phyloP scores from a whole-genome alignment of 306 rosid species.

The Cicer yamashitae region DNA sequence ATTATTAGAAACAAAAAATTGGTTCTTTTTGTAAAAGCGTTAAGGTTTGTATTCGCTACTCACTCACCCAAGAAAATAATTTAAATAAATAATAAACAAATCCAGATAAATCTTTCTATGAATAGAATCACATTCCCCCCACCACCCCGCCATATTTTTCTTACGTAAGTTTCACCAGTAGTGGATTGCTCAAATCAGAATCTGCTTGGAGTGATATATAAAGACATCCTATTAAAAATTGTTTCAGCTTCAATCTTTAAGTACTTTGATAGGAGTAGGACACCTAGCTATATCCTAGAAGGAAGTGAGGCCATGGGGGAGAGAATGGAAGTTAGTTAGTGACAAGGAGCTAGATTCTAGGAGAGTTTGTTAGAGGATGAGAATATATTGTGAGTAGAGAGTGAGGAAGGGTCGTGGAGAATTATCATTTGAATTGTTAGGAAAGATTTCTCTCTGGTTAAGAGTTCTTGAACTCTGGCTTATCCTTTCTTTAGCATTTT shows the following conservation, averaged over 20 bases:
- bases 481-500: too few relatives aligned
- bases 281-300: too few relatives aligned
- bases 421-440: too few relatives aligned
- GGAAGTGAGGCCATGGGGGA: too few relatives aligned
- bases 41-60: conserved; percentile 6
- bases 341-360: too few relatives aligned
- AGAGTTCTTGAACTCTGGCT: too few relatives aligned
- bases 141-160: conserved; percentile 18
- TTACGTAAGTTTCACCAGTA: conserved; percentile 6
- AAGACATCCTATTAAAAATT: conserved; percentile 31
- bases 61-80: background rate
- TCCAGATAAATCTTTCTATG: background rate
- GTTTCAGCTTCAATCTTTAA: conserved; percentile 30
- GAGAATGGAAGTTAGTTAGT: too few relatives aligned
- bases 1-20: conserved; percentile 12
- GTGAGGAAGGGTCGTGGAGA: too few relatives aligned
- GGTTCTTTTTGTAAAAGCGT: conserved; percentile 11
- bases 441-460: too few relatives aligned
- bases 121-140: conserved; percentile 18
- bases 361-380: too few relatives aligned
- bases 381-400: too few relatives aligned
- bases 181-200: conserved; percentile 30
- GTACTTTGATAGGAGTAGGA: background rate
- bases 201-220: conserved; percentile 8
- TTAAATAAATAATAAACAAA: conserved; percentile 8